A percentile compares a stretch with the other conserved stretches of the same genome.
These are phyloP conservation scores for Solanum tacnaense DNA, from an alignment of 257 asterid genomes.

Conservation along the genomic window DNA sequence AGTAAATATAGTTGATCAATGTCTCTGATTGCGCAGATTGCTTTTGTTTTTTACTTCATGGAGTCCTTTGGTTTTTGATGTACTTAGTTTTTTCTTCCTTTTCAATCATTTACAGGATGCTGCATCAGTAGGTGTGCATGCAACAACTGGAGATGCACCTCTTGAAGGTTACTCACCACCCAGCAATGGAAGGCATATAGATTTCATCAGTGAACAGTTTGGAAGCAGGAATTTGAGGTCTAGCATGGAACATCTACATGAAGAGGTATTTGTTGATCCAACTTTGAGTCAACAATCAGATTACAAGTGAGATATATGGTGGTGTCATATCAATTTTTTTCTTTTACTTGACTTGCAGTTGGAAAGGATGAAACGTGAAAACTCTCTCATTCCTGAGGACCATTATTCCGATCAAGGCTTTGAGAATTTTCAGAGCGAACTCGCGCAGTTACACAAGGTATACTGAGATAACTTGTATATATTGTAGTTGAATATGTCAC, in stretches of 20 bases:
- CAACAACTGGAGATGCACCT: slow-evolving; percentile 9
- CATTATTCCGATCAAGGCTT: slow-evolving; percentile 25
- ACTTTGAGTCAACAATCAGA: neutral
- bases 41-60: neutral
- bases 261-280: slow-evolving; percentile 45
- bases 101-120: slow-evolving; percentile 24
- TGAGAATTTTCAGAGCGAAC: slow-evolving; percentile 41
- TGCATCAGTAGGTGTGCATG: slow-evolving; percentile 5
- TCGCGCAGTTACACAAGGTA: slow-evolving; percentile 59
- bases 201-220: slow-evolving; percentile 16
- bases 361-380: slow-evolving; percentile 86
- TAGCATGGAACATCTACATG: slow-evolving; percentile 73
- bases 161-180: slow-evolving; percentile 13
- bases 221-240: slow-evolving; percentile 53
- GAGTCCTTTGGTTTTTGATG: slow-evolving; percentile 7
- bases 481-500: neutral
- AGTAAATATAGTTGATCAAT: neutral
- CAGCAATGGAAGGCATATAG: slow-evolving; percentile 26
- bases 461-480: slow-evolving; percentile 3
- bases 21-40: neutral
- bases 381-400: slow-evolving; percentile 23
- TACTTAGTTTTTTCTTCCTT: neutral
- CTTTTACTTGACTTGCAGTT: slow-evolving; percentile 42
- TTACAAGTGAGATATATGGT: neutral
- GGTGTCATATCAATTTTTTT: neutral